Evolutionary conservation across 805 yeast species (phyloP).

Genomic region (Candida bentonensis): DNA sequence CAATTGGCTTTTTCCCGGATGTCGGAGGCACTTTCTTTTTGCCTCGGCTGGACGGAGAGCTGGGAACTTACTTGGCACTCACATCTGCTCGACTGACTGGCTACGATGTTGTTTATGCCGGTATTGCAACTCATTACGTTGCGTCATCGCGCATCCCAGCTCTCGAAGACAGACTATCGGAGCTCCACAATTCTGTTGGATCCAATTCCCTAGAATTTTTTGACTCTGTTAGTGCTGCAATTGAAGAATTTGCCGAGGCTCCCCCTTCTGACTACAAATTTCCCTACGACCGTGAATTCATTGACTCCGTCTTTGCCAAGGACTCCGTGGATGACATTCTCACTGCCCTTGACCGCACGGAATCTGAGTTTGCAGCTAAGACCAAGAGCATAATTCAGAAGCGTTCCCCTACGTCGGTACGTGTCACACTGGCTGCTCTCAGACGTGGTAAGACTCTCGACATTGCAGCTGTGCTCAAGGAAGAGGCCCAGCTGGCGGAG

Average conservation of each 20-base stretch:
- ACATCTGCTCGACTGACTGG: conserved; percentile 75
- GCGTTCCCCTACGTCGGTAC: conserved; percentile 70
- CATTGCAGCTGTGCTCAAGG: conserved; percentile 50
- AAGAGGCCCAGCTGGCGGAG: conserved; percentile 65
- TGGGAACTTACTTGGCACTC: conserved; percentile 75
- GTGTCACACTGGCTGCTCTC: conserved; percentile 55
- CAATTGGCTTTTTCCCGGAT: conserved; percentile 91
- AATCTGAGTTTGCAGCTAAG: conserved; percentile 49
- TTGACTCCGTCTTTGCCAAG: conserved; percentile 55
- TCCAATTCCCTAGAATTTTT: conserved; percentile 13
- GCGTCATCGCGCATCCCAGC: conserved; percentile 49
- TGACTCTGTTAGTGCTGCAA: conserved; percentile 50
- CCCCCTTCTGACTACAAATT: conserved; percentile 50
- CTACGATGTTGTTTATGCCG: conserved; percentile 65
- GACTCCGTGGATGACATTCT: conserved; percentile 39
- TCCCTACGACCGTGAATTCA: conserved; percentile 40
- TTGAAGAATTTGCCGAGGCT: conserved; percentile 65
- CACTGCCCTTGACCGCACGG: conserved; percentile 36
- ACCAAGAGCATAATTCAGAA: conserved; percentile 41
- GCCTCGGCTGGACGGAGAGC: conserved; percentile 64
- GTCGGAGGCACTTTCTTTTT: conserved; percentile 89
- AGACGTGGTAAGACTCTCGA: conserved; percentile 44
- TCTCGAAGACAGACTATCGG: conserved; percentile 51
- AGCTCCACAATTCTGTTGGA: conserved; percentile 29
- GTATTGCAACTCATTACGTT: conserved; percentile 84